Evolutionary conservation across 2,329 filamentous ascomycete genomes (phyloP).

Genomic region (Cordyceps cicadae): DNA sequence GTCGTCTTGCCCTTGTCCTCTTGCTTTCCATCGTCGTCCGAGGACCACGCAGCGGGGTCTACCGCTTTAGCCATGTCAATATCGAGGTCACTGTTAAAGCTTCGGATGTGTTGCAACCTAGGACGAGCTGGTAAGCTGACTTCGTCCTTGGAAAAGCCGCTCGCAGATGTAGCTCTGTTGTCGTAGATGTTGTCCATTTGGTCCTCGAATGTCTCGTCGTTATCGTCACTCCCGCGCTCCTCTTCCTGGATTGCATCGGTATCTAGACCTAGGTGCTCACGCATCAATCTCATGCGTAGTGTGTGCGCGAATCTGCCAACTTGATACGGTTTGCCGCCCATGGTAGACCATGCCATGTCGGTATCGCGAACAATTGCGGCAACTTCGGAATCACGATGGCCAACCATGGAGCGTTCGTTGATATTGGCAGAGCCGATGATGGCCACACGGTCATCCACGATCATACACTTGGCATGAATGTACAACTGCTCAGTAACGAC

Average conservation of each 20-base stretch:
- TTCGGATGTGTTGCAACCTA: conserved; percentile 28
- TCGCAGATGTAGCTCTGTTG: conserved; percentile 31
- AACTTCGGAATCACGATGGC: conserved; percentile 83
- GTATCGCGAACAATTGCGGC: conserved; percentile 87
- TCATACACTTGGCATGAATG: conserved; percentile 94
- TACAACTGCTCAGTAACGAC: conserved; percentile 94
- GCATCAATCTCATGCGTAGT: conserved; percentile 86
- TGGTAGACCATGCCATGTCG: conserved; percentile 83
- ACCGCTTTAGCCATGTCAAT: conserved; percentile 42
- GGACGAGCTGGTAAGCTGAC: conserved; percentile 31
- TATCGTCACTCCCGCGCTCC: conserved; percentile 59
- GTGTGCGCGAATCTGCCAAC: conserved; percentile 91
- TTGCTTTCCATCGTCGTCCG: conserved; percentile 11
- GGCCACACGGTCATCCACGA: conserved; percentile 87
- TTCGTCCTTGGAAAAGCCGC: conserved; percentile 8
- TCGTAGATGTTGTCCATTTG: conserved; percentile 57
- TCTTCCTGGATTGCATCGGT: conserved; percentile 85
- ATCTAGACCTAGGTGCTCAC: conserved; percentile 92
- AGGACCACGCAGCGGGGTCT: conserved; percentile 13
- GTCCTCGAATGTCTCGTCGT: conserved; percentile 46
- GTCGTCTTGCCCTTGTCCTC: conserved; percentile 22
- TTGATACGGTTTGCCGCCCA: conserved; percentile 82
- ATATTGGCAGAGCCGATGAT: conserved; percentile 98
- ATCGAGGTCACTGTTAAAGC: conserved; percentile 63
- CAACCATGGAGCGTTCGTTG: conserved; percentile 94